Conservation (phyloP, 2,329 filamentous ascomycete species). For the Xylaria hypoxylon region DNA sequence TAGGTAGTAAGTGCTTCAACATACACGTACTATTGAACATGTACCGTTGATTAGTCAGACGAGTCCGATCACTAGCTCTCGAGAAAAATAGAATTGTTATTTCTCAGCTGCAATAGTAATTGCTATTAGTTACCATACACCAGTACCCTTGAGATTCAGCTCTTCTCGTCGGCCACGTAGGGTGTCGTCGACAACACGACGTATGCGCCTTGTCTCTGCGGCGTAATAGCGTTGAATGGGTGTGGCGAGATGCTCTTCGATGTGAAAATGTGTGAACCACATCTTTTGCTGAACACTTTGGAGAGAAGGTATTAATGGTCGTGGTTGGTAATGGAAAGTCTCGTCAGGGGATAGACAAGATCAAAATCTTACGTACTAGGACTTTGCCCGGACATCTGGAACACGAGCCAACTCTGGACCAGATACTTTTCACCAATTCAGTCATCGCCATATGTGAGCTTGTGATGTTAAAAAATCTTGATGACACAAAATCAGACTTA, state of each 20-base stretch:
- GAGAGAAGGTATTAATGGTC: background rate
- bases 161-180: constrained; percentile 33
- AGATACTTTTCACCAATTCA: constrained; percentile 52
- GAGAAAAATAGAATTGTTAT: too few species aligned
- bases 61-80: too few species aligned
- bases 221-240: constrained; percentile 46
- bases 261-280: constrained; percentile 52
- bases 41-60: too few species aligned
- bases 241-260: constrained; percentile 48
- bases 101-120: too few species aligned
- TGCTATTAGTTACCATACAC: too few species aligned
- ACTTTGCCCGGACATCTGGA: constrained; percentile 57
- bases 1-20: too few species aligned
- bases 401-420: constrained; percentile 58
- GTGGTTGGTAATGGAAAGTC: background rate
- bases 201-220: constrained; percentile 41
- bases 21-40: too few species aligned
- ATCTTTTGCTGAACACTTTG: constrained; percentile 48
- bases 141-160: background rate
- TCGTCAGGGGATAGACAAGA: background rate
- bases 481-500: too few species aligned
- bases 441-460: constrained; percentile 54
- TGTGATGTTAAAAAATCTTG: constrained; percentile 44
- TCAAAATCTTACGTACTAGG: constrained; percentile 46
- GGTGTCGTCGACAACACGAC: constrained; percentile 33